Evolutionary conservation across 768 basidiomycete species (phyloP), one percentile per base, ranked within the genome.

Genomic region (Mrakia frigida): DNA sequence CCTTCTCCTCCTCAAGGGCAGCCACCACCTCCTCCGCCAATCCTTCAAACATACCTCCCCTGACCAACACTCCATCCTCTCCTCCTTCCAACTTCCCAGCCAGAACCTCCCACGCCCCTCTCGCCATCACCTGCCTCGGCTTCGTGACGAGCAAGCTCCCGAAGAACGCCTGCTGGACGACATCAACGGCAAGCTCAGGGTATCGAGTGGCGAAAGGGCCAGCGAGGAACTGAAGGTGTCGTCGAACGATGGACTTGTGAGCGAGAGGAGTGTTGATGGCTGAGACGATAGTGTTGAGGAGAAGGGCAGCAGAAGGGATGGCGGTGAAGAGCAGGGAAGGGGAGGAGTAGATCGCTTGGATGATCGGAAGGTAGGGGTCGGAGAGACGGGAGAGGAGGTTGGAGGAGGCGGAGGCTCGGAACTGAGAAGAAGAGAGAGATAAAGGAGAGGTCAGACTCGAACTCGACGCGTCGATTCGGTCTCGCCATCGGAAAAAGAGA

Each of bases 101-200:
- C 5, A 94, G 81, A n/a, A 87, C 82, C 74, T 89, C 89, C 93
- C 93, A 95, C 0, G 89, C 88, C n/a, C 86, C 81, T 31, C 87
- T 86, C 0, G 88, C 86, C 0, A 88, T 90, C 81, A 88, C 89
- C 77, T 90, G 87, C 70, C 89, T 87, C 3, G 90, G 83, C 80
- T 91, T 92, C 10, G 91, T 90, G 79, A 88, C 90, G 23, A 95
- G 82, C 61, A 95, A 83, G 80, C 88, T 88, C 0, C 93, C 91
- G 81, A 93, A 91, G 73, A 95, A 82, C 0, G 90, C 81, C 43
- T 85, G 83, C 37, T 69, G 50, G 3, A 74, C 53, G 37, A 78
- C 46, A 14, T 78, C 73, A 41, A 18, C 46, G 39, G 73, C 77
- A 2, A 65, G 18, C 25, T 60, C 73, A 6, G 77, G 77, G 28